Conservation (phyloP, 2,329 filamentous ascomycete species). For the Aspergillus pseudotamarii region DNA sequence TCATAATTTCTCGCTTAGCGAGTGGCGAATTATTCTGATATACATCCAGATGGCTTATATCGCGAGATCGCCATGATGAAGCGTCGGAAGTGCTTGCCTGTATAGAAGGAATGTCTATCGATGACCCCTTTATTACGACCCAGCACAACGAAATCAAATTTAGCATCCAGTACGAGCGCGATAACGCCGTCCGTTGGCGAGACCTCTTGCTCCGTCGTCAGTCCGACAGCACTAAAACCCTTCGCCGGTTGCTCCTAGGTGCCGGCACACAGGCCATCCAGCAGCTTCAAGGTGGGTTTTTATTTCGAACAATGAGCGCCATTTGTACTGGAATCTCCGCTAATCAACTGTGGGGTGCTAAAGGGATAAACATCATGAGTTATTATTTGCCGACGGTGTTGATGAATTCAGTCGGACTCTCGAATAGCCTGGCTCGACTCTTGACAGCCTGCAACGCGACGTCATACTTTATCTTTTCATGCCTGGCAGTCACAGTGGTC, state of each 20-base stretch:
- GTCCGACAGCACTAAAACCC: slow-evolving; percentile 45
- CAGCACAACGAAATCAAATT: not conserved
- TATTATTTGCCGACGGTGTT: no score
- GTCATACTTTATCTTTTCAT: slow-evolving; percentile 52
- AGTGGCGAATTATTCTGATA: not conserved
- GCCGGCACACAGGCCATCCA: slow-evolving; percentile 58
- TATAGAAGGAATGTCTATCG: not conserved
- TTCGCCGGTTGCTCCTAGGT: slow-evolving; percentile 55
- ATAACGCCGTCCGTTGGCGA: not conserved
- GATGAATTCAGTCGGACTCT: slow-evolving; percentile 58
- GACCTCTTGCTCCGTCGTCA: not conserved
- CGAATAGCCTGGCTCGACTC: slow-evolving; percentile 55
- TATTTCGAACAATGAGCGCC: slow-evolving; percentile 8
- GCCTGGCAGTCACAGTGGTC: not conserved
- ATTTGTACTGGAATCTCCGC: slow-evolving; percentile 28
- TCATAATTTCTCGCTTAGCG: not conserved
- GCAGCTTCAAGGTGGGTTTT: slow-evolving; percentile 44
- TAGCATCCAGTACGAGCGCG: not conserved
- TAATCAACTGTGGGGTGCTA: slow-evolving; percentile 47
- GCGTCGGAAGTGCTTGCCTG: not conserved
- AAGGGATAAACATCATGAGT: slow-evolving; percentile 53
- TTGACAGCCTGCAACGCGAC: slow-evolving; percentile 59
- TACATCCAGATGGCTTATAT: not conserved
- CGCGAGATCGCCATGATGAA: not conserved
- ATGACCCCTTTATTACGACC: not conserved